Base-by-base conservation (phyloP, 306 rosid species). In the Vigna mungo region DNA sequence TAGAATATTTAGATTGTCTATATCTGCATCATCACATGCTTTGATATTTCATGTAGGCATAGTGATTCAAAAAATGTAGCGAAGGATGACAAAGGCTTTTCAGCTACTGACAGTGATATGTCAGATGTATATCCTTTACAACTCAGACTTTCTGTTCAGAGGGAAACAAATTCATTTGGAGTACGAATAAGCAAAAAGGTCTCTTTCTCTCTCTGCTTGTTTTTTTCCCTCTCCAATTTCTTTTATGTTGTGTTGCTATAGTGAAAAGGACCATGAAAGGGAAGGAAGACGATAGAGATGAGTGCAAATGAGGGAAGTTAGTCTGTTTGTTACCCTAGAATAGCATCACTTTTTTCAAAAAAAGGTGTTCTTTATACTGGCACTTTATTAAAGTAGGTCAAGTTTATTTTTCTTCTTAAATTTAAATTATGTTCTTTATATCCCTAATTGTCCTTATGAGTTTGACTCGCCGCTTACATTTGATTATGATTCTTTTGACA, bases 101-200 rank as follows among this genome's bases (percentile, higher is more conserved):
- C 91, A 47, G 93, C 92, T 56, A 88, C 90, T 7, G 90, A 87
- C 79, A 88, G 85, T 84, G 92, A 90, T 87, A 92, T 89, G 79
- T 80, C 84, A 8, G 99, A 92, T 84, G 97, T 95, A 74, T 95
- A 95, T 86, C 99, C 99, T 32, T 87, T 95, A 72, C 96, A 92
- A 71, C 97, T 95, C 48, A 86, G 96, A 84, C 94, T 95, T 83
- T 92, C 94, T 59, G 84, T 87, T 81, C 88, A 80, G 78, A 88
- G 80, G 69, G 98, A 92, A 81, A 84, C 91, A 63, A 85, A 82
- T 83, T 87, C 93, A 25, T 83, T 92, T 82, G 99, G 92, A 81
- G 90, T 91, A 56, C 91, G 88, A 86, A 88, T 95, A 81, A 90
- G 97, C 86, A 95, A 95, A 85, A 95, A 92, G 99, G 99, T 95